phyloP scores from a whole-genome alignment of 495 filamentous ascomycete genomes.

The Lichina pygmaea region DNA sequence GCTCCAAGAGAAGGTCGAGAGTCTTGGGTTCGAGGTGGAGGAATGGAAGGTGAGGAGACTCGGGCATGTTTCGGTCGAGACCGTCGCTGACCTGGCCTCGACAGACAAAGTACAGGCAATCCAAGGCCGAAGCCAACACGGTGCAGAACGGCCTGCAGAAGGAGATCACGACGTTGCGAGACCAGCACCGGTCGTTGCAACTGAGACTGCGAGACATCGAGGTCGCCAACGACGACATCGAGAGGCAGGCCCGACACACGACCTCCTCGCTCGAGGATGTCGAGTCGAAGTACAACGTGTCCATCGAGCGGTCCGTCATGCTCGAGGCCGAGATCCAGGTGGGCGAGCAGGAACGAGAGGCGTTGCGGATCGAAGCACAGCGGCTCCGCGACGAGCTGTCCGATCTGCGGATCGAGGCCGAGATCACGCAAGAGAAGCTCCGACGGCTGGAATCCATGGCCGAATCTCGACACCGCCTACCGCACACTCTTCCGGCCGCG shows the following conservation, averaged over 20 bases:
- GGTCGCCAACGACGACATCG: slow-evolving; percentile 93
- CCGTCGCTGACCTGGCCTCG: slow-evolving; percentile 1
- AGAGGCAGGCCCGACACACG: slow-evolving; percentile 80
- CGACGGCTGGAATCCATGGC: slow-evolving; percentile 32
- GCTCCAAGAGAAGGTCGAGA: slow-evolving; percentile 66
- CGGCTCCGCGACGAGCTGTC: slow-evolving; percentile 69
- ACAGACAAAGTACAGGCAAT: slow-evolving; percentile 87
- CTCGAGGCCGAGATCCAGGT: slow-evolving; percentile 79
- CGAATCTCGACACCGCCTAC: slow-evolving; percentile 22
- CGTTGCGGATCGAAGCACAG: slow-evolving; percentile 66
- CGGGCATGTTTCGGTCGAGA: not conserved
- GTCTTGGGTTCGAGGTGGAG: slow-evolving; percentile 63
- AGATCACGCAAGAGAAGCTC: slow-evolving; percentile 82
- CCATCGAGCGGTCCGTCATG: slow-evolving; percentile 77
- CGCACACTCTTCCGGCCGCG: slow-evolving; percentile 18
- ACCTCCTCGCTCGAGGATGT: slow-evolving; percentile 87
- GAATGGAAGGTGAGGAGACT: slow-evolving; percentile 72
- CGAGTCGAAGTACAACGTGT: slow-evolving; percentile 85
- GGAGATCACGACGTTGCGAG: slow-evolving; percentile 76
- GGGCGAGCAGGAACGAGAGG: slow-evolving; percentile 75
- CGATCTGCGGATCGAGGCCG: slow-evolving; percentile 79
- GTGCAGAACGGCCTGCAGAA: slow-evolving; percentile 79
- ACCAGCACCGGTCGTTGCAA: slow-evolving; percentile 54
- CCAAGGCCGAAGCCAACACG: slow-evolving; percentile 57
- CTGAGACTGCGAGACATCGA: slow-evolving; percentile 78